Conservation (phyloP, 371 early-diverging fungal species). For the Globomyces sp. region DNA sequence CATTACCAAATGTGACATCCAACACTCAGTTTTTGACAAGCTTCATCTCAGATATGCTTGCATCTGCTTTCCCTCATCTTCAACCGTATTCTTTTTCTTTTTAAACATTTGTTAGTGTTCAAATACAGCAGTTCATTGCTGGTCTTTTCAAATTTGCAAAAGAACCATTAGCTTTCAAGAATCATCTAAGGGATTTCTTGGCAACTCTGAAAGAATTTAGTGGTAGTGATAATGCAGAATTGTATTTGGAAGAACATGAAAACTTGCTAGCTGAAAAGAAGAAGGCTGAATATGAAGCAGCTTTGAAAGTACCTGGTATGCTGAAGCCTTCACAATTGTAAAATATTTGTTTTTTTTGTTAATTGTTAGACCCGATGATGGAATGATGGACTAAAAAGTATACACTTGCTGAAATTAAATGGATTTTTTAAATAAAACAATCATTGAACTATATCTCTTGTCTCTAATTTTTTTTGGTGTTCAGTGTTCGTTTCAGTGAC, state of each 20-base stretch:
- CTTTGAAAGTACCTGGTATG: slow-evolving; percentile 93
- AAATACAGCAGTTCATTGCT: slow-evolving; percentile 82
- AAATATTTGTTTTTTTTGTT: background rate
- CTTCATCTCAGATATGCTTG: slow-evolving; percentile 76
- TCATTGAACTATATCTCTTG: no score
- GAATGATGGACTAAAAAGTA: slow-evolving; percentile 13
- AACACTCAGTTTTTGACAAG: slow-evolving; percentile 78
- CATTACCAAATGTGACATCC: slow-evolving; percentile 65
- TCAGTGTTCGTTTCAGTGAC: no score
- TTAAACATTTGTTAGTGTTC: slow-evolving; percentile 49
- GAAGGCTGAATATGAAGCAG: slow-evolving; percentile 76
- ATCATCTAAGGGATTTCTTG: slow-evolving; percentile 94
- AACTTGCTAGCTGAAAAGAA: slow-evolving; percentile 76
- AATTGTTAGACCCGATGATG: slow-evolving; percentile 15
- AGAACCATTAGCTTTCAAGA: slow-evolving; percentile 80
- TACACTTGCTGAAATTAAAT: background rate
- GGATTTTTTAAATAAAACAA: no score
- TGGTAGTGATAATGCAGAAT: slow-evolving; percentile 80
- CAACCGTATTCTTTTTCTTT: slow-evolving; percentile 54
- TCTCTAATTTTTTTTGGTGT: no score
- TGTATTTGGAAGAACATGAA: slow-evolving; percentile 92
- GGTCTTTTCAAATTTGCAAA: slow-evolving; percentile 81
- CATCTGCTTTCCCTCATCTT: slow-evolving; percentile 90
- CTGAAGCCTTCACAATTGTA: slow-evolving; percentile 86
- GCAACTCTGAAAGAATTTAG: slow-evolving; percentile 94